phyloP scores from a whole-genome alignment of 345 rosid species.

The Euphorbia pulcherrima region DNA sequence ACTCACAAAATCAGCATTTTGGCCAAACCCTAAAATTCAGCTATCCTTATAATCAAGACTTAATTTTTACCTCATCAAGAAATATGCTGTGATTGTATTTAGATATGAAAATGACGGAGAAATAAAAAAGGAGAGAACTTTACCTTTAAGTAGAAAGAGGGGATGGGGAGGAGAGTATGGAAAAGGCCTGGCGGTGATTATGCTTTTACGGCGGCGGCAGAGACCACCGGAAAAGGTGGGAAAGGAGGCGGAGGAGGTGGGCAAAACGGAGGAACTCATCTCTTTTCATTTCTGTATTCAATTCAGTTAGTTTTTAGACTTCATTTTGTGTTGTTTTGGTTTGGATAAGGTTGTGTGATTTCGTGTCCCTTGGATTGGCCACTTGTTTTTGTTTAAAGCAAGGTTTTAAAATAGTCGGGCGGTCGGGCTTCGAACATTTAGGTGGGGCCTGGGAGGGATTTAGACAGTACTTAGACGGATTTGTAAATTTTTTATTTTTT shows the following conservation, averaged over 20 bases:
- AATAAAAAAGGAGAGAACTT: no score
- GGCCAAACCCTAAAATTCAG: no score
- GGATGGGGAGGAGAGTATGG: conserved; percentile 3
- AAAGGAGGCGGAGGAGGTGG: conserved; percentile 20
- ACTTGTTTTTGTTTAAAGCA: not conserved
- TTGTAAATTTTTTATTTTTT: no score
- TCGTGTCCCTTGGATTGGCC: conserved; percentile 5
- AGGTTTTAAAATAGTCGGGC: no score
- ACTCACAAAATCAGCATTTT: not conserved
- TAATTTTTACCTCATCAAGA: no score
- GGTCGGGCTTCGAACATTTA: no score
- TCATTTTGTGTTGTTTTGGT: conserved; percentile 12
- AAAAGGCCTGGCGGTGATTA: conserved; percentile 17
- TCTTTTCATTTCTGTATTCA: conserved; percentile 37
- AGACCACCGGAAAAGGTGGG: conserved; percentile 9
- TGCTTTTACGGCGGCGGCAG: conserved; percentile 8
- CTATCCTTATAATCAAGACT: no score
- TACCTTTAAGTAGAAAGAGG: conserved; percentile 26
- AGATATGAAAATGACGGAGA: no score
- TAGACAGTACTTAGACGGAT: no score
- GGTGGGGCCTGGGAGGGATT: no score
- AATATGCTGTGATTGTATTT: no score
- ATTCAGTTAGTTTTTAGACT: not conserved
- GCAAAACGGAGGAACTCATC: conserved; percentile 35
- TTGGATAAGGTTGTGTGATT: conserved; percentile 25